Percentiles rank a stretch among this genome's conserved stretches.
These are phyloP conservation scores for Mycena sp. DNA, from an alignment of 1,284 basidiomycete species.

Conservation along the genomic window DNA sequence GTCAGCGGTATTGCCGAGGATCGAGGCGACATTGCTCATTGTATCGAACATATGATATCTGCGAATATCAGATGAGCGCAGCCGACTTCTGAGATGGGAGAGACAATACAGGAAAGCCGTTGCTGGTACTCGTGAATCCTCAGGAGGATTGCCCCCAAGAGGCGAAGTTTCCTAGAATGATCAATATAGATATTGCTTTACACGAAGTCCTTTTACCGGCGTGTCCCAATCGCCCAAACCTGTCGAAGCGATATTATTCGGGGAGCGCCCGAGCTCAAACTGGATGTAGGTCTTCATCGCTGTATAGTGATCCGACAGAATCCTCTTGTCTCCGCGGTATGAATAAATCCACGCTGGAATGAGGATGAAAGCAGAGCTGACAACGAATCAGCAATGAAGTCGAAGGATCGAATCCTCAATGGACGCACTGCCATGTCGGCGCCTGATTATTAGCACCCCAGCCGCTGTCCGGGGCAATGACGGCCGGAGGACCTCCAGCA, in stretches of 20 bases:
- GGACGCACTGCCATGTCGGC: slow-evolving; percentile 36
- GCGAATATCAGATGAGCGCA: neutral
- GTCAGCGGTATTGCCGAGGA: slow-evolving; percentile 34
- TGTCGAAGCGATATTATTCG: slow-evolving; percentile 36
- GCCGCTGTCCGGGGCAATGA: slow-evolving; percentile 37
- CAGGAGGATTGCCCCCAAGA: slow-evolving; percentile 39
- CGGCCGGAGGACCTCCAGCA: slow-evolving; percentile 32
- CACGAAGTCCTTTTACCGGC: slow-evolving; percentile 19
- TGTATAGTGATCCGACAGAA: slow-evolving; percentile 35
- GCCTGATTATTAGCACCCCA: slow-evolving; percentile 39
- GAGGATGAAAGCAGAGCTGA: slow-evolving; percentile 37
- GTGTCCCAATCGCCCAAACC: slow-evolving; percentile 40
- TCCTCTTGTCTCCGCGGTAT: slow-evolving; percentile 35
- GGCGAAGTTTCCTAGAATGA: slow-evolving; percentile 34
- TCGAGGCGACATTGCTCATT: slow-evolving; percentile 36
- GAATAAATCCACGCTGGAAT: slow-evolving; percentile 39
- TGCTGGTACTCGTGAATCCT: slow-evolving; percentile 37
- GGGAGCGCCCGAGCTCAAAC: slow-evolving; percentile 38
- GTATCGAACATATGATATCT: slow-evolving; percentile 39
- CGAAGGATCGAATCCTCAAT: neutral
- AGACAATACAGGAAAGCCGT: slow-evolving; percentile 39
- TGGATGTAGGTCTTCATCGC: slow-evolving; percentile 39
- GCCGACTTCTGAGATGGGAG: neutral
- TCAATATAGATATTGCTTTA: neutral
- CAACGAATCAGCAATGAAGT: neutral